Evolutionary conservation across 2,329 filamentous ascomycete genomes (phyloP).

Genomic region (Sphaerulina populicola): DNA sequence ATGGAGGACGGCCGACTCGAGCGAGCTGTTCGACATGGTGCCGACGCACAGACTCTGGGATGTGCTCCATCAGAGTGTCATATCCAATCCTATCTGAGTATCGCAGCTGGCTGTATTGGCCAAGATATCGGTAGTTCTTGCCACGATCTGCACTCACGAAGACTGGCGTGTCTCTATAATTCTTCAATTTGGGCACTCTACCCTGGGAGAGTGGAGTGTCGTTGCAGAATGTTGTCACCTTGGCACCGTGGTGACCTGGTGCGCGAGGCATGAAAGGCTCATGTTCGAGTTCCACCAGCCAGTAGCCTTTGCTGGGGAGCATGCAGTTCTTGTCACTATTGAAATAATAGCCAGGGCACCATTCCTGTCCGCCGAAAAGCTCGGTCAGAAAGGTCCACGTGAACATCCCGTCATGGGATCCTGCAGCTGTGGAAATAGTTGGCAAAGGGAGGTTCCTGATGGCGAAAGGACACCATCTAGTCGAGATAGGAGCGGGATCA

Average conservation of each 20-base stretch:
- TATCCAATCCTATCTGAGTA: slow-evolving; percentile 40
- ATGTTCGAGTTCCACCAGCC: slow-evolving; percentile 32
- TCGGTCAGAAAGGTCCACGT: slow-evolving; percentile 33
- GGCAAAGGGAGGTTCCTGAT: slow-evolving; percentile 31
- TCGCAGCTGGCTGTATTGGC: slow-evolving; percentile 40
- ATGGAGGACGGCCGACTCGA: slow-evolving; percentile 32
- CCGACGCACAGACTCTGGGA: slow-evolving; percentile 32
- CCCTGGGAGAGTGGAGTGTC: slow-evolving; percentile 26
- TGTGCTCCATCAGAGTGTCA: slow-evolving; percentile 34
- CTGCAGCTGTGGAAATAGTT: neutral
- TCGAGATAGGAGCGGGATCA: neutral
- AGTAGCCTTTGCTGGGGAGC: slow-evolving; percentile 35
- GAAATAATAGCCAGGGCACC: slow-evolving; percentile 38
- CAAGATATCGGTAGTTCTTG: slow-evolving; percentile 37
- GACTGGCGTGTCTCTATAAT: slow-evolving; percentile 36
- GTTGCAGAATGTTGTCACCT: slow-evolving; percentile 42
- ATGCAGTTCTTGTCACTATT: slow-evolving; percentile 22
- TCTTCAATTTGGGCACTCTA: slow-evolving; percentile 15
- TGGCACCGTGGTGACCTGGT: slow-evolving; percentile 40
- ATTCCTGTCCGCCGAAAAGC: slow-evolving; percentile 34
- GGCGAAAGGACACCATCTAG: slow-evolving; percentile 33
- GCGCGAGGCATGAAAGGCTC: slow-evolving; percentile 39
- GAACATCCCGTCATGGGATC: slow-evolving; percentile 31
- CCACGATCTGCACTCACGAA: slow-evolving; percentile 31
- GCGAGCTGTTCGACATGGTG: slow-evolving; percentile 37